Evolutionary conservation across 2,329 filamentous ascomycete genomes (phyloP).

Genomic region (Monosporascus sp.): DNA sequence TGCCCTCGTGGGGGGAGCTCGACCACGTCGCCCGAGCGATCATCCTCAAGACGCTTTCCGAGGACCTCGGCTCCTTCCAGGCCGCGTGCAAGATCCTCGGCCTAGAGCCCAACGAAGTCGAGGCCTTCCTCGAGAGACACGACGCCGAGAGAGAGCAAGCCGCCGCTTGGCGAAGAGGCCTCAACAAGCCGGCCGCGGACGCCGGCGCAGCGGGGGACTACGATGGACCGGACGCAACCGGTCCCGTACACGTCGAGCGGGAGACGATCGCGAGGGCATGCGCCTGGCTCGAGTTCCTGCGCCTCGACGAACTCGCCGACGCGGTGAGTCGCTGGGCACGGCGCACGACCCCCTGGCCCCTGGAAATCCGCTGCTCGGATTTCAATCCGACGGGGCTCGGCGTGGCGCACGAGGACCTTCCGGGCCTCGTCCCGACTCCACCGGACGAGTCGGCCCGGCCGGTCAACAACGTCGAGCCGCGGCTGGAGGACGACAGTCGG

Average conservation of each 20-base stretch:
- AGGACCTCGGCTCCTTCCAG: background rate
- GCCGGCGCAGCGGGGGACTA: background rate
- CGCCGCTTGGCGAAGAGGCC: background rate
- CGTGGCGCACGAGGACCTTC: background rate
- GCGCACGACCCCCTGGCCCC: background rate
- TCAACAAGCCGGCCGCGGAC: no score
- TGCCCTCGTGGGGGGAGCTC: background rate
- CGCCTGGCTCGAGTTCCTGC: background rate
- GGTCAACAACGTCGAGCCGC: no score
- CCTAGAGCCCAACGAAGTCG: background rate
- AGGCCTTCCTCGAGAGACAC: background rate
- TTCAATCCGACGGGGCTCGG: background rate
- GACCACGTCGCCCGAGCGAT: background rate
- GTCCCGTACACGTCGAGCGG: background rate
- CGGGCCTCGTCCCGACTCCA: background rate
- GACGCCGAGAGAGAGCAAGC: background rate
- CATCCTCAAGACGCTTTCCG: background rate
- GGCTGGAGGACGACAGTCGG: background rate
- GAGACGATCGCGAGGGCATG: background rate
- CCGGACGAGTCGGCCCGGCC: no score
- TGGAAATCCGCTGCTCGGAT: background rate
- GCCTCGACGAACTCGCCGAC: background rate
- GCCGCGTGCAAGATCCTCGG: background rate
- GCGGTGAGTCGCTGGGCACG: background rate
- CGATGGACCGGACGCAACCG: no score